Evolutionary conservation across 345 rosid genomes (phyloP), one percentile per base, ranked within the genome.

Genomic region (Kernera saxatilis): DNA sequence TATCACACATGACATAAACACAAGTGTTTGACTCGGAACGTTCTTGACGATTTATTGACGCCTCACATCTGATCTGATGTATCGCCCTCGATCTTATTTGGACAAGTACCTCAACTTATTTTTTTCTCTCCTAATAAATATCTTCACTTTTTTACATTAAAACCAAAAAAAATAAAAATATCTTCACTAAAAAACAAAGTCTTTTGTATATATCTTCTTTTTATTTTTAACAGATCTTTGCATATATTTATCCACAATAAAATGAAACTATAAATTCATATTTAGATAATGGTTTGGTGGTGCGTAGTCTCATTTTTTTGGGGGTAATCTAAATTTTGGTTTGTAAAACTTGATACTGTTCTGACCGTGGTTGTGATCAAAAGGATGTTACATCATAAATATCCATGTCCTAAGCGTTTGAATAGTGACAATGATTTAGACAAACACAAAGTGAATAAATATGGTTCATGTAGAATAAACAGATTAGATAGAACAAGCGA

Each of bases 1-100:
- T 44, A 43, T 23, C 27, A 40, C 69, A 61, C 63, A 52, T 71
- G 69, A 45, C 37, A 43, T 26, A 18, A 30, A 72, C 22, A 62
- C 14, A 32, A n/a, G 52, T 39, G 35, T 48, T 35, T 55, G 41
- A 64, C 32, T 55, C 43, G 43, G 71, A 59, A 59, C 35, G 25
- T 50, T 53, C 33, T 23, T 64, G 45, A 33, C 30, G 6, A 56
- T 44, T 44, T 29, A 48, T 46, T 18, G 55, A 63, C 29, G 40
- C 41, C 8, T 23, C 43, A 12, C 35, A 49, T 29, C 27, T 32
- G 26, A 27, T 23, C 10, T 44, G 15, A 55, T 7, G 12, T 54
- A 30, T 54, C 22, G 27, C 53, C 35, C 30, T 27, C 6, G 37
- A 46, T 57, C 22, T 45, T 23, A 69, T 46, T 46, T 45, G 19